These are phyloP conservation scores for Harrya chromipes DNA, from an alignment of 768 basidiomycete genomes.

Conservation along the genomic window DNA sequence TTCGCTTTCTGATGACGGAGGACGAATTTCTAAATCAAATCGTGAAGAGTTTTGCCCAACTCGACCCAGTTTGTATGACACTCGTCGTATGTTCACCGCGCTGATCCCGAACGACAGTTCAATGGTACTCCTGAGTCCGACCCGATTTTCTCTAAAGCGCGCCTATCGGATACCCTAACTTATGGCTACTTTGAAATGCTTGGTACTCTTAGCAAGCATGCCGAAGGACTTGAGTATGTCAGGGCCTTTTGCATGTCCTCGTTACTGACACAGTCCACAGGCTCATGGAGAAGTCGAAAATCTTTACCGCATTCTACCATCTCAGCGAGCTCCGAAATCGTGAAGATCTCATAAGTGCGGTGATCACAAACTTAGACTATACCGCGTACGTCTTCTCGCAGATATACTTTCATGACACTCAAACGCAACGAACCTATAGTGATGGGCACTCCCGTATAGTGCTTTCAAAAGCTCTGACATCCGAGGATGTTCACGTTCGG, in stretches of 20 bases:
- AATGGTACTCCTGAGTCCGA: constrained; percentile 71
- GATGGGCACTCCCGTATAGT: constrained; percentile 95
- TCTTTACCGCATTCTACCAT: constrained; percentile 96
- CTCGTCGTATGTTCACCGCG: neutral
- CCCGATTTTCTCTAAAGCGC: constrained; percentile 80
- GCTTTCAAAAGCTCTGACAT: constrained; percentile 90
- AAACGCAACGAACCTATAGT: constrained; percentile 39
- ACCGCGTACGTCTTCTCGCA: constrained; percentile 55
- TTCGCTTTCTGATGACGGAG: constrained; percentile 74
- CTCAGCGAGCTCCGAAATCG: constrained; percentile 86
- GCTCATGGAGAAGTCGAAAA: constrained; percentile 83
- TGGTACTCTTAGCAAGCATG: constrained; percentile 82
- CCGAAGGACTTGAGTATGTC: constrained; percentile 85
- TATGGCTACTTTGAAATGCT: constrained; percentile 96
- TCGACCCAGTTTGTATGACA: constrained; percentile 72
- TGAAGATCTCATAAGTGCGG: constrained; percentile 88
- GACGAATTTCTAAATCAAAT: constrained; percentile 86
- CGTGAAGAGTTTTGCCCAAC: constrained; percentile 81
- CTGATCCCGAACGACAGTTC: constrained; percentile 43
- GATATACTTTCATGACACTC: neutral
- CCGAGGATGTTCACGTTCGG: constrained; percentile 87
- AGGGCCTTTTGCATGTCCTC: neutral
- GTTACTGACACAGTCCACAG: constrained; percentile 37
- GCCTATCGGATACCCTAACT: constrained; percentile 78
- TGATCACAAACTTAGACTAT: constrained; percentile 91